phyloP scores from a whole-genome alignment of 495 filamentous ascomycete species.

The Tuber borchii region DNA sequence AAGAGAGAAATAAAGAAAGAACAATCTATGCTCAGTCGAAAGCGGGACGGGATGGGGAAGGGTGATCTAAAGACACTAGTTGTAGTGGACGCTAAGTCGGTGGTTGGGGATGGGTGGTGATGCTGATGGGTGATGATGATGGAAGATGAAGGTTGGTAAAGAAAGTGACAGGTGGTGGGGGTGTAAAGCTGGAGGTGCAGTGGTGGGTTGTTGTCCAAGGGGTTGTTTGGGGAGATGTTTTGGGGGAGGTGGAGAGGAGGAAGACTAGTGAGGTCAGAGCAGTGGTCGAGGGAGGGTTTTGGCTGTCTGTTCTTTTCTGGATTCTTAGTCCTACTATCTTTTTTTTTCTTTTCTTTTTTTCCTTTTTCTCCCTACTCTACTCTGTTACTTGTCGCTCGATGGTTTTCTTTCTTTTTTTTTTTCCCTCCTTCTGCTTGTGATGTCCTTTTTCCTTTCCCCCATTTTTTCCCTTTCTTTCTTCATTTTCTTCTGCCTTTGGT shows the following conservation, averaged over 20 bases:
- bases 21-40: slow-evolving; percentile 20
- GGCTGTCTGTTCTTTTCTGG: background rate
- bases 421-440: background rate
- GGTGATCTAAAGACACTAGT: slow-evolving; percentile 6
- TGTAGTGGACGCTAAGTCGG: slow-evolving; percentile 5
- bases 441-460: background rate
- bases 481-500: background rate
- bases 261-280: slow-evolving; percentile 12
- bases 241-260: slow-evolving; percentile 19
- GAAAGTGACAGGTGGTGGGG: slow-evolving; percentile 3
- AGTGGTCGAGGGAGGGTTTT: background rate
- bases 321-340: background rate
- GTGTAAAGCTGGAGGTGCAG: slow-evolving; percentile 10
- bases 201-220: slow-evolving; percentile 21
- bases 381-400: background rate
- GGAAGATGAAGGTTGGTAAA: slow-evolving; percentile 1
- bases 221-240: slow-evolving; percentile 16
- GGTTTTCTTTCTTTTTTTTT: background rate
- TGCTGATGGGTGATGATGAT: slow-evolving; percentile 11
- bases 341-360: background rate
- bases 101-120: slow-evolving; percentile 13
- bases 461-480: background rate
- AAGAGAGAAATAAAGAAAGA: slow-evolving; percentile 10
- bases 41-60: slow-evolving; percentile 23
- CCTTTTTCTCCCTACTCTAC: background rate